Conservation (phyloP, 805 yeast genomes). For the Jamesozyma hellenica region DNA sequence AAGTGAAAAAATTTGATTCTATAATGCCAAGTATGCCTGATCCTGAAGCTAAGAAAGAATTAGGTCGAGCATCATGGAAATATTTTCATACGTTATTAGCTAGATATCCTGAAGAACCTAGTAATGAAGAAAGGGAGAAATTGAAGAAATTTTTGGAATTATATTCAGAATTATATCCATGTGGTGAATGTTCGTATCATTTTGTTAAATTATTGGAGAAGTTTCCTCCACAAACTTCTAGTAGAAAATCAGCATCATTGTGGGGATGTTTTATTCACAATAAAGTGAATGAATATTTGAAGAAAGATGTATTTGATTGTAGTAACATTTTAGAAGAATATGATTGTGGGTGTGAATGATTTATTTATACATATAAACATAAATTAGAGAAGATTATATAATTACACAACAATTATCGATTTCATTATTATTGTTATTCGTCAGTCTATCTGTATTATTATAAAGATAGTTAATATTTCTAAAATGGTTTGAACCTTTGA, state of each 20-base stretch:
- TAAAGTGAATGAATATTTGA: conserved; percentile 64
- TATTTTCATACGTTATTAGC: conserved; percentile 86
- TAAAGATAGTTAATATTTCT: conserved; percentile 15
- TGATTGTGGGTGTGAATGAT: conserved; percentile 84
- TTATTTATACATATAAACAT: too few relatives aligned
- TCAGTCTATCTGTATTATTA: background rate
- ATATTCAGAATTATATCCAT: conserved; percentile 90
- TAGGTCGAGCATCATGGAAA: conserved; percentile 90
- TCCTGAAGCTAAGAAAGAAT: conserved; percentile 53
- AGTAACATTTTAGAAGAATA: conserved; percentile 76
- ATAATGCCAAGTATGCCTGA: conserved; percentile 95
- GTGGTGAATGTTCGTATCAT: conserved; percentile 95
- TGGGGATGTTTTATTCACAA: conserved; percentile 97
- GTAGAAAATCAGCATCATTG: conserved; percentile 71
- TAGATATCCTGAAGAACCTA: conserved; percentile 80
- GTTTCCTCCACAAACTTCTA: conserved; percentile 75
- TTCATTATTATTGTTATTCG: background rate
- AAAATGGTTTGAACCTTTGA: conserved; percentile 32
- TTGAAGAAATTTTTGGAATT: conserved; percentile 53
- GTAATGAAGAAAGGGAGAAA: conserved; percentile 50
- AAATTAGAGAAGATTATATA: too few relatives aligned
- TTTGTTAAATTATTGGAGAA: conserved; percentile 58
- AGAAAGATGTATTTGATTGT: conserved; percentile 74
- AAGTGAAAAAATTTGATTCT: conserved; percentile 18
- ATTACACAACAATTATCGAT: background rate